Percentiles rank a stretch among this genome's conserved stretches.
phyloP scores from a whole-genome alignment of 768 basidiomycete genomes.

The Boletus reticuloceps region DNA sequence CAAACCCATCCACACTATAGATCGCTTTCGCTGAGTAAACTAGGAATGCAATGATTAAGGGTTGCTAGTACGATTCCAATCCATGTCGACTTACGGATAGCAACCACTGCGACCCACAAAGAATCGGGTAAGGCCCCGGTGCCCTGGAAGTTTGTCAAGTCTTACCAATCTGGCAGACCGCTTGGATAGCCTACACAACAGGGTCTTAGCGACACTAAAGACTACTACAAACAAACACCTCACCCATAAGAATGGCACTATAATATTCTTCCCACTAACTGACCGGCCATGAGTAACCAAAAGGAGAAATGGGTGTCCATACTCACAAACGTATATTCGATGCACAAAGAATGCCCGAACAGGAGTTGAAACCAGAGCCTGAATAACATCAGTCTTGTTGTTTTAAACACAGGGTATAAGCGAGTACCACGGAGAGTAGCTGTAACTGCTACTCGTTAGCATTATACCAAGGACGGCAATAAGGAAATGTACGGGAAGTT shows the following conservation, averaged over 20 bases:
- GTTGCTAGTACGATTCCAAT: too few relatives aligned
- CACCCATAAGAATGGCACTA: background rate
- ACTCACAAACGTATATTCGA: background rate
- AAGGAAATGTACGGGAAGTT: conserved; percentile 1
- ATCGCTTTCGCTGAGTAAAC: too few relatives aligned
- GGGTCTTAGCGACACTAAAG: background rate
- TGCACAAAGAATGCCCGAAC: background rate
- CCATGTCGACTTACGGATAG: too few relatives aligned
- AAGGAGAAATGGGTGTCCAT: background rate
- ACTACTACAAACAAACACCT: background rate
- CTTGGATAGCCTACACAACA: background rate
- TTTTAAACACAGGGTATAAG: background rate
- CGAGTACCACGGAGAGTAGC: background rate
- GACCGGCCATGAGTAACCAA: background rate
- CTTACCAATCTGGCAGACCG: background rate
- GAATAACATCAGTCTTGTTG: background rate
- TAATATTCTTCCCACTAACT: background rate
- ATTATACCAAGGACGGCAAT: background rate
- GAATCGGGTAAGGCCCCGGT: too few relatives aligned
- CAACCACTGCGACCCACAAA: too few relatives aligned
- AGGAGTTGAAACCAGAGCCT: background rate
- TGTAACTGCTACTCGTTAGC: background rate
- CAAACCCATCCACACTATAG: too few relatives aligned
- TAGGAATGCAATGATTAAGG: too few relatives aligned
- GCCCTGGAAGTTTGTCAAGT: too few relatives aligned